phyloP scores from a whole-genome alignment of 2,329 filamentous ascomycete species.

The Ophiostoma ips region DNA sequence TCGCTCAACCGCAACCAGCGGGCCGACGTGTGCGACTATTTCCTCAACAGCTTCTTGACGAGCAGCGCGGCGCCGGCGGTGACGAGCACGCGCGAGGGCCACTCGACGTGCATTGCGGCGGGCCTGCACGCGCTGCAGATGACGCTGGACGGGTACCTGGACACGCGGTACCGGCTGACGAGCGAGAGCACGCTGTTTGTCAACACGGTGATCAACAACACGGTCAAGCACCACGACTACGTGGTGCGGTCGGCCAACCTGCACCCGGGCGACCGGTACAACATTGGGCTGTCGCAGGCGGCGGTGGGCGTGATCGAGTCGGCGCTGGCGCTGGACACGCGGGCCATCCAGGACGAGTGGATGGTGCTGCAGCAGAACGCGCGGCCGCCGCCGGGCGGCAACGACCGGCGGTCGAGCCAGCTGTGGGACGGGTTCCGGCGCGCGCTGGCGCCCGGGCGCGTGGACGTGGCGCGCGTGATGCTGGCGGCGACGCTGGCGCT shows the following conservation, averaged over 20 bases:
- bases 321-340: slow-evolving; percentile 56
- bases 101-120: slow-evolving; percentile 47
- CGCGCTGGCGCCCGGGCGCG: slow-evolving; percentile 49
- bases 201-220: slow-evolving; percentile 50
- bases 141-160: slow-evolving; percentile 40
- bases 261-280: slow-evolving; percentile 30
- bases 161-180: slow-evolving; percentile 28
- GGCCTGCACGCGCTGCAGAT: slow-evolving; percentile 47
- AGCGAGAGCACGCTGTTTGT: slow-evolving; percentile 36
- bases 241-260: slow-evolving; percentile 41
- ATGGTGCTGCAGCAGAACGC: slow-evolving; percentile 45
- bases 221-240: slow-evolving; percentile 47
- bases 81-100: slow-evolving; percentile 40
- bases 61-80: slow-evolving; percentile 24
- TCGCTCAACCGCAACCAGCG: slow-evolving; percentile 58
- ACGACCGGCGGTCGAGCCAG: slow-evolving; percentile 55
- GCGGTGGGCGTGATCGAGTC: slow-evolving; percentile 52
- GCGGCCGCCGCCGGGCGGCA: slow-evolving; percentile 49
- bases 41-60: slow-evolving; percentile 57
- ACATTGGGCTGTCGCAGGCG: slow-evolving; percentile 38
- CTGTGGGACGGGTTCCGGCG: slow-evolving; percentile 69
- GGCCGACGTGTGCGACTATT: slow-evolving; percentile 64
- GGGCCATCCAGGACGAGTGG: slow-evolving; percentile 55
- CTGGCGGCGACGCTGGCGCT: slow-evolving; percentile 57
- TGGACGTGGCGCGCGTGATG: slow-evolving; percentile 62